Percentiles rank a stretch among this genome's conserved stretches.
Evolutionary conservation across 2,329 filamentous ascomycete species (phyloP).

Genomic region (Aspergillus melleus): DNA sequence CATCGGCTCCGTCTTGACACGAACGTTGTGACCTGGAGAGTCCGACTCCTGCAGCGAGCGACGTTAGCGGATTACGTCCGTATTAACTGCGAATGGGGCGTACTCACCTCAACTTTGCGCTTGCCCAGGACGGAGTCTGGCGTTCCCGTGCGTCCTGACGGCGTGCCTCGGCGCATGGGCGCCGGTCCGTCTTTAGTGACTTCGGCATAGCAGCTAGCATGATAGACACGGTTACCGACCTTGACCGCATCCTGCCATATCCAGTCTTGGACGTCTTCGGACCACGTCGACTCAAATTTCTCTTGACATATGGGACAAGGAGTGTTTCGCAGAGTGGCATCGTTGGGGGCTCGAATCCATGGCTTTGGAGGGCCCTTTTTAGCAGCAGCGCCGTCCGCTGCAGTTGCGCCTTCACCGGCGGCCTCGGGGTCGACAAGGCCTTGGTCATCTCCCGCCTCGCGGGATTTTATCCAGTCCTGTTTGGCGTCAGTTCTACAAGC

Average conservation of each 20-base stretch:
- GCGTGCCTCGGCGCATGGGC: slow-evolving; percentile 30
- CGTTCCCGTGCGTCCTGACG: slow-evolving; percentile 49
- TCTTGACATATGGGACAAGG: slow-evolving; percentile 95
- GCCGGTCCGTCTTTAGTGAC: slow-evolving; percentile 64
- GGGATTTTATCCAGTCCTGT: slow-evolving; percentile 86
- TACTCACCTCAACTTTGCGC: slow-evolving; percentile 67
- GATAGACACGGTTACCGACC: slow-evolving; percentile 77
- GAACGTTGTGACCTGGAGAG: slow-evolving; percentile 37
- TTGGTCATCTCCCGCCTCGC: slow-evolving; percentile 71
- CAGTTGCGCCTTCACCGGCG: slow-evolving; percentile 41
- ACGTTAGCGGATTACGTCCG: not conserved
- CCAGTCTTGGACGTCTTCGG: slow-evolving; percentile 91
- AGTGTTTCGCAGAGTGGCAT: slow-evolving; percentile 70
- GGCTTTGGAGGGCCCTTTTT: slow-evolving; percentile 62
- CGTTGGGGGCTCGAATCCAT: slow-evolving; percentile 82
- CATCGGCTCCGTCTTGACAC: slow-evolving; percentile 42
- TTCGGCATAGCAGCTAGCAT: slow-evolving; percentile 86
- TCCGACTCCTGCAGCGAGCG: slow-evolving; percentile 29
- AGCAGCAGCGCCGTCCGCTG: slow-evolving; percentile 39
- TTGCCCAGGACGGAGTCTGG: slow-evolving; percentile 70
- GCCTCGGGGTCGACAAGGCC: slow-evolving; percentile 43
- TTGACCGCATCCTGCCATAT: slow-evolving; percentile 90
- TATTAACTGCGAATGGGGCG: not conserved
- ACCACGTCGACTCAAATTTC: slow-evolving; percentile 87
- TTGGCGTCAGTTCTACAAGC: slow-evolving; percentile 7